Evolutionary conservation across 108 stramenopile species (phyloP).

Genomic region (Cyclotella baltica): DNA sequence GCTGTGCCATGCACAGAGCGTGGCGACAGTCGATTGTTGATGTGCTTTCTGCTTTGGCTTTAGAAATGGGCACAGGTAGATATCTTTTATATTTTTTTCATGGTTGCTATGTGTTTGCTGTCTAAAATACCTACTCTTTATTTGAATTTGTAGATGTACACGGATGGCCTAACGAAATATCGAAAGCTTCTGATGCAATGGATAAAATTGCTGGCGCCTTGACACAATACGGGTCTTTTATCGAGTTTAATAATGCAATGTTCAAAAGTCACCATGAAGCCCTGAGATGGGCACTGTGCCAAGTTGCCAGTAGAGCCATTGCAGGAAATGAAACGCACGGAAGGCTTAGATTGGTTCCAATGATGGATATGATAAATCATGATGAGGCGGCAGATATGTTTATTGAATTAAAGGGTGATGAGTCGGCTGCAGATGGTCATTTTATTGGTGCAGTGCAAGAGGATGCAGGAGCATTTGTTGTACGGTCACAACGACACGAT

Average conservation of each 20-base stretch:
- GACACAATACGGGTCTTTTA: slow-evolving; percentile 53
- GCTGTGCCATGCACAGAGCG: slow-evolving; percentile 70
- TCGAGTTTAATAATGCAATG: slow-evolving; percentile 37
- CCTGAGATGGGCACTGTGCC: slow-evolving; percentile 84
- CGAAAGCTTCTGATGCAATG: slow-evolving; percentile 67
- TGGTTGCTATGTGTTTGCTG: no score
- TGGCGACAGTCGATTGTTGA: slow-evolving; percentile 74
- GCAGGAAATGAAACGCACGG: slow-evolving; percentile 71
- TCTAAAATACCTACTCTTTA: no score
- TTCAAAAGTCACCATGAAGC: slow-evolving; percentile 46
- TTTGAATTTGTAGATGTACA: no score
- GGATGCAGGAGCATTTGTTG: slow-evolving; percentile 80
- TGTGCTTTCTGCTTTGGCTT: slow-evolving; percentile 68
- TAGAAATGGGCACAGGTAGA: slow-evolving; percentile 75
- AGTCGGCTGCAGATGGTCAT: slow-evolving; percentile 44
- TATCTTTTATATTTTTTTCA: no score
- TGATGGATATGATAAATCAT: slow-evolving; percentile 87
- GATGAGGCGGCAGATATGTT: slow-evolving; percentile 78
- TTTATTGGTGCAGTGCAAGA: slow-evolving; percentile 51
- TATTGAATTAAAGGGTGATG: slow-evolving; percentile 72
- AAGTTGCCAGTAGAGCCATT: slow-evolving; percentile 79
- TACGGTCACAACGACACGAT: slow-evolving; percentile 73
- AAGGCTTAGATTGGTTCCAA: slow-evolving; percentile 71
- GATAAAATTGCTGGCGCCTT: slow-evolving; percentile 56
- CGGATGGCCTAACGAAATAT: slow-evolving; percentile 79